Conservation (phyloP, 2,329 filamentous ascomycete species). For the Sporothrix sp. region DNA sequence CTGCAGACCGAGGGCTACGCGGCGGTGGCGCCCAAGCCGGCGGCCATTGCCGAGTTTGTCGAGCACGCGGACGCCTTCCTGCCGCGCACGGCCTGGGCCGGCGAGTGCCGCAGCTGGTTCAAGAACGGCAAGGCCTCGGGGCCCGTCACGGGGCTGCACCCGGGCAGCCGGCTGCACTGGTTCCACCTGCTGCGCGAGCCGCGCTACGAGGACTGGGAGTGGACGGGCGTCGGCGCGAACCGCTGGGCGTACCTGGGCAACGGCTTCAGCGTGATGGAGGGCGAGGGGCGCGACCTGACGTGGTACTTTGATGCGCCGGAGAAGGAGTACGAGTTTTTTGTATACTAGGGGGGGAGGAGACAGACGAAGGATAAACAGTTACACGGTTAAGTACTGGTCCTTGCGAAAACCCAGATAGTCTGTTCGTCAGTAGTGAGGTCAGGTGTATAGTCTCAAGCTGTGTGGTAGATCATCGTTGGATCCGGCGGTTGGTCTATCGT, state of each 20-base stretch:
- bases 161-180: conserved; percentile 17
- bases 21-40: conserved; percentile 15
- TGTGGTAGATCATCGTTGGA: no score
- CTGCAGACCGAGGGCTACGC: conserved; percentile 24
- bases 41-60: conserved; percentile 19
- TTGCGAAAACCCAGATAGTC: no score
- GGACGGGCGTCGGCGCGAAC: conserved; percentile 35
- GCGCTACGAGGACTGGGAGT: conserved; percentile 17
- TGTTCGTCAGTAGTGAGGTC: no score
- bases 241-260: conserved; percentile 36
- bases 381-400: no score
- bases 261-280: conserved; percentile 34
- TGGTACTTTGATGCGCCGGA: conserved; percentile 39
- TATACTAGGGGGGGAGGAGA: not conserved
- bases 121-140: conserved; percentile 18
- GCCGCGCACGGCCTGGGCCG: conserved; percentile 24
- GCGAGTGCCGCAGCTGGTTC: conserved; percentile 23
- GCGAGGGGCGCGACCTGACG: conserved; percentile 31
- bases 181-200: conserved; percentile 15
- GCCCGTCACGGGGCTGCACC: conserved; percentile 15
- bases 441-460: no score
- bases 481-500: no score
- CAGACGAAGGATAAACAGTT: no score
- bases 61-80: conserved; percentile 25
- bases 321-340: conserved; percentile 38